A percentile compares a stretch with the other conserved stretches of the same genome.
These are phyloP conservation scores for Sarocladium kiliense DNA, from an alignment of 2,329 filamentous ascomycete genomes.

Conservation along the genomic window DNA sequence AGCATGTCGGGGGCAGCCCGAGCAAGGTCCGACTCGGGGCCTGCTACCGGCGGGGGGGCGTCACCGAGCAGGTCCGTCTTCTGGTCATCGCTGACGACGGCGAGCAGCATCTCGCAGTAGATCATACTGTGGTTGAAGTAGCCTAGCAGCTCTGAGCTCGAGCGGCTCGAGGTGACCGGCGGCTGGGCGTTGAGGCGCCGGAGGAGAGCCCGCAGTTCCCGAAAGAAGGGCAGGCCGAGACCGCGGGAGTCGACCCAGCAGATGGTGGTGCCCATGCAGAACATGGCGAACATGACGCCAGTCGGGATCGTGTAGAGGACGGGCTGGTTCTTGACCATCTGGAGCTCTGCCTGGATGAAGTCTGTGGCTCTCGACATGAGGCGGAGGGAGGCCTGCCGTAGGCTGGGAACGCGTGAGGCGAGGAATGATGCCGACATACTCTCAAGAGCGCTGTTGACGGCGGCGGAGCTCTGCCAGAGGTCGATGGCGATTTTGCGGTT, in stretches of 20 bases:
- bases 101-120: constrained; percentile 34
- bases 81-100: constrained; percentile 29
- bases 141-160: constrained; percentile 23
- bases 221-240: constrained; percentile 27
- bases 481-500: constrained; percentile 32
- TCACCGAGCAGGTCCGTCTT: constrained; percentile 9
- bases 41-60: constrained; percentile 10
- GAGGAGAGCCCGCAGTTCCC: constrained; percentile 21
- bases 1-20: constrained; percentile 14
- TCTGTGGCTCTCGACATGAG: constrained; percentile 29
- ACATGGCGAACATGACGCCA: constrained; percentile 30
- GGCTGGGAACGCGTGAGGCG: constrained; percentile 27
- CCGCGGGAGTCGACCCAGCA: constrained; percentile 33
- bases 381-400: constrained; percentile 26
- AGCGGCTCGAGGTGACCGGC: constrained; percentile 7
- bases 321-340: constrained; percentile 18
- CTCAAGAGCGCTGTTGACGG: constrained; percentile 32
- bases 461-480: constrained; percentile 29
- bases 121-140: constrained; percentile 34
- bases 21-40: constrained; percentile 1
- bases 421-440: constrained; percentile 36
- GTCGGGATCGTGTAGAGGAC: constrained; percentile 22
- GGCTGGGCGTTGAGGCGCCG: constrained; percentile 19
- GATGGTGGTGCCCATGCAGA: constrained; percentile 34
- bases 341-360: constrained; percentile 28